Evolutionary conservation across 495 filamentous ascomycete genomes (phyloP), one percentile per base, ranked within the genome.

Genomic region (Extremus antarcticus): DNA sequence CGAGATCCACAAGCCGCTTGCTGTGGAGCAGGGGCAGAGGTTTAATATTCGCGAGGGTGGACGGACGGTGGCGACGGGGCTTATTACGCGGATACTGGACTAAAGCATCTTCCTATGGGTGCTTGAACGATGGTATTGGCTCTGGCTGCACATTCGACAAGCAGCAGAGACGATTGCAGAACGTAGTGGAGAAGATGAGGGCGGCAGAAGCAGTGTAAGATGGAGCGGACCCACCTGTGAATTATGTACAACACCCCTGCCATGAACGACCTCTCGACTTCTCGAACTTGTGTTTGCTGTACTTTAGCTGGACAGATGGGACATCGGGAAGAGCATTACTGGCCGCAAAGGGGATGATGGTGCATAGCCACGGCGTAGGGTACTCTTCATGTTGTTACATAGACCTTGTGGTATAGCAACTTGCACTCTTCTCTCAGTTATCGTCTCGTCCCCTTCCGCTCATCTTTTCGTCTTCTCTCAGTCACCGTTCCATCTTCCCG

Each of bases 41-140:
- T 88, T 97, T 77, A 98, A 95, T 78, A 79, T 98, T 67, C 86
- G 92, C 69, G 92, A 98, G 74, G 92, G 89, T 73, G 89, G 91
- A 59, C 80, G 88, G 58, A 96, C 90, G 46, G 89, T 95, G 51
- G 89, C 88, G 55, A 96, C 90, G 64, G 90, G 90, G 69, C 71
- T 96, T 56, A 80, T 96, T 58, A 96, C 90, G 63, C 79, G 84
- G 66, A 86, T 96, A 67, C 59, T 95, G 50, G 74, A 84, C 65
- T 86, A 81, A 77, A 39, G n/a, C n/a, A n/a, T n/a, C n/a, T n/a
- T n/a, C n/a, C n/a, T n/a, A n/a, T n/a, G n/a, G n/a, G n/a, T n/a
- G n/a, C n/a, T n/a, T n/a, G n/a, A n/a, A n/a, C n/a, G n/a, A n/a
- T n/a, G n/a, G n/a, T n/a, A n/a, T n/a, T n/a, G 29, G 13, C 13